phyloP scores from a whole-genome alignment of 306 rosid genomes.

The Arachis hypogaea region DNA sequence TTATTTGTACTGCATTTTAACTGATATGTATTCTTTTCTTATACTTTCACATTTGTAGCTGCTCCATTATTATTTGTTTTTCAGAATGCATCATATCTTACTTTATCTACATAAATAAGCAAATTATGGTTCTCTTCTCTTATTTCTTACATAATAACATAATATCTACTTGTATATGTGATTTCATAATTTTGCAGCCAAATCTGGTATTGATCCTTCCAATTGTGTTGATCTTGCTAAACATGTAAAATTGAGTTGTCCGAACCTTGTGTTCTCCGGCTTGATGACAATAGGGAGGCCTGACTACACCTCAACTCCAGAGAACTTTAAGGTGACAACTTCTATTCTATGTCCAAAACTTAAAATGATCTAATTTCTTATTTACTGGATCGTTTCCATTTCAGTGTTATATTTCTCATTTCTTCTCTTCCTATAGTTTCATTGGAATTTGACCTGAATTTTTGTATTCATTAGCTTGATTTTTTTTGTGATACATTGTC shows the following conservation, averaged over 20 bases:
- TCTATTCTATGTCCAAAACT: too few relatives aligned
- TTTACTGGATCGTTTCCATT: too few relatives aligned
- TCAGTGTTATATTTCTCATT: too few relatives aligned
- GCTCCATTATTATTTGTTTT: slow-evolving; percentile 8
- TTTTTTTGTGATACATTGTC: slow-evolving; percentile 21
- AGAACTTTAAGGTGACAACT: slow-evolving; percentile 77
- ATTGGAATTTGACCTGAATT: background rate
- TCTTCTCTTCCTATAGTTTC: background rate
- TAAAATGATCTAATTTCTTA: too few relatives aligned
- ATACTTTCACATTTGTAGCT: slow-evolving; percentile 1
- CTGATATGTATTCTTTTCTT: slow-evolving; percentile 20
- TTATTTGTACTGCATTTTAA: background rate
- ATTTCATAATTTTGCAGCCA: slow-evolving; percentile 58
- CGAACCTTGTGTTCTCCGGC: slow-evolving; percentile 84
- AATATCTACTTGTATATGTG: slow-evolving; percentile 15
- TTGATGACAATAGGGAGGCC: slow-evolving; percentile 96
- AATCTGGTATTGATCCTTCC: slow-evolving; percentile 91
- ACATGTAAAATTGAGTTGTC: slow-evolving; percentile 79
- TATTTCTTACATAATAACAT: slow-evolving; percentile 9
- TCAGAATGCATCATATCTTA: background rate
- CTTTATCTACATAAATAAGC: background rate
- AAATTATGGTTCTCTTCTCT: background rate
- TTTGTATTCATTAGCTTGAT: slow-evolving; percentile 27
- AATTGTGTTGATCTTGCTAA: slow-evolving; percentile 84
- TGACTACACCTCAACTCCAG: slow-evolving; percentile 87